phyloP scores from a whole-genome alignment of 352 stramenopile genomes.

The Phytophthora multivora region DNA sequence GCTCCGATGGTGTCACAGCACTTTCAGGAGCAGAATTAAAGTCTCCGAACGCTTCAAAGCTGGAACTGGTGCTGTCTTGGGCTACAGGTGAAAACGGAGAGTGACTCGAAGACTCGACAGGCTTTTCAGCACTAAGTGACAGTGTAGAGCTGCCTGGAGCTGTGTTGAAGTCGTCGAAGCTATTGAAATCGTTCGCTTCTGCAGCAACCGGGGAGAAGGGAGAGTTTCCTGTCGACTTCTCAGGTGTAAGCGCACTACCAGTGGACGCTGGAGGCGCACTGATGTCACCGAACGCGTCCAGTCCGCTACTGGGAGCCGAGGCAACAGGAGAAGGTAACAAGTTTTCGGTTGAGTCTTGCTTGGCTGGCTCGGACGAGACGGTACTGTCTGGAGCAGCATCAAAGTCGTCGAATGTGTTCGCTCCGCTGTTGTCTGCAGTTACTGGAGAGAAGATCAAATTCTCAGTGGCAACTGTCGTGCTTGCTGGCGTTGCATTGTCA shows the following conservation, averaged over 20 bases:
- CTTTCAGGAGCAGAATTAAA: slow-evolving; percentile 14
- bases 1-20: neutral
- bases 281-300: slow-evolving; percentile 26
- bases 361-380: slow-evolving; percentile 6
- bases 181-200: slow-evolving; percentile 18
- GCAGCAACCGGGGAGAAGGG: slow-evolving; percentile 25
- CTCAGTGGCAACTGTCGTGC: slow-evolving; percentile 5
- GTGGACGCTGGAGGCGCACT: slow-evolving; percentile 5
- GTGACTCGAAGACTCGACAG: slow-evolving; percentile 2
- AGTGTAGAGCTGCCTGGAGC: slow-evolving; percentile 9
- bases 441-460: slow-evolving; percentile 34
- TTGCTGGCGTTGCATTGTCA: slow-evolving; percentile 4
- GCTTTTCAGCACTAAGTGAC: slow-evolving; percentile 1
- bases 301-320: slow-evolving; percentile 5
- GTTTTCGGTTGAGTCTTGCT: slow-evolving; percentile 11
- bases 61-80: neutral
- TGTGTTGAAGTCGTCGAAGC: slow-evolving; percentile 38
- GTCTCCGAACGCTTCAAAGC: slow-evolving; percentile 24
- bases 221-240: slow-evolving; percentile 20
- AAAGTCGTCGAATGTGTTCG: slow-evolving; percentile 25
- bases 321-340: slow-evolving; percentile 23
- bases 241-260: slow-evolving; percentile 2
- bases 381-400: slow-evolving; percentile 12
- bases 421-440: slow-evolving; percentile 10
- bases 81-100: slow-evolving; percentile 22